These are phyloP conservation scores for Wickerhamiella lipophila DNA, from an alignment of 805 yeast species.

Conservation along the genomic window DNA sequence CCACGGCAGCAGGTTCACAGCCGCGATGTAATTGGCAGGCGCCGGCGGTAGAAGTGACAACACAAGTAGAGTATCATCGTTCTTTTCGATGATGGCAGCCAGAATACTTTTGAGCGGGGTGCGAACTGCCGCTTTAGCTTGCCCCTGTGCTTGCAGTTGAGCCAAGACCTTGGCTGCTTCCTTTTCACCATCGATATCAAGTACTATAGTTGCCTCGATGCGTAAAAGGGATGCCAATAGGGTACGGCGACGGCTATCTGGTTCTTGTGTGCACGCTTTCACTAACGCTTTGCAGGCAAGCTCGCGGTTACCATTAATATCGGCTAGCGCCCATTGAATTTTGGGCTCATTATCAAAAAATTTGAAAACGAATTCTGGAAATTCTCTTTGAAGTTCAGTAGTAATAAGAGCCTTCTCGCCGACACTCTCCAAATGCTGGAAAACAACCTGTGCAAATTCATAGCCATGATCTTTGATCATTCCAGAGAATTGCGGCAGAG, in stretches of 20 bases:
- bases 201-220: neutral
- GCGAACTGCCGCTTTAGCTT: neutral
- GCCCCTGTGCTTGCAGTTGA: neutral
- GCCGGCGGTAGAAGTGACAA: neutral
- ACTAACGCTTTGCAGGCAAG: neutral
- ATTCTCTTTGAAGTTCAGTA: neutral
- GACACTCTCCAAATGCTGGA: slow-evolving; percentile 2
- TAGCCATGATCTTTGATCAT: slow-evolving; percentile 2
- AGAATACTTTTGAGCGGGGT: neutral
- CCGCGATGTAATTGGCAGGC: neutral
- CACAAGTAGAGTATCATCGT: neutral
- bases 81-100: neutral
- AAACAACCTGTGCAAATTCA: slow-evolving; percentile 6
- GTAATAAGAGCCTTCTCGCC: neutral
- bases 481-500: neutral
- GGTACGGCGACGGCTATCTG: neutral
- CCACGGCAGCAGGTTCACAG: slow-evolving; percentile 1
- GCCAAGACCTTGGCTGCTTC: neutral
- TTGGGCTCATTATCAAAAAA: neutral
- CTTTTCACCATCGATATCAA: neutral
- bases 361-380: neutral
- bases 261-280: neutral
- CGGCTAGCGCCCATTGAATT: slow-evolving; percentile 5
- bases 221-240: neutral
- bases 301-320: neutral